Evolutionary conservation across 305 asterid genomes (phyloP).

Genomic region (Fraxinus xanthoxyloides): DNA sequence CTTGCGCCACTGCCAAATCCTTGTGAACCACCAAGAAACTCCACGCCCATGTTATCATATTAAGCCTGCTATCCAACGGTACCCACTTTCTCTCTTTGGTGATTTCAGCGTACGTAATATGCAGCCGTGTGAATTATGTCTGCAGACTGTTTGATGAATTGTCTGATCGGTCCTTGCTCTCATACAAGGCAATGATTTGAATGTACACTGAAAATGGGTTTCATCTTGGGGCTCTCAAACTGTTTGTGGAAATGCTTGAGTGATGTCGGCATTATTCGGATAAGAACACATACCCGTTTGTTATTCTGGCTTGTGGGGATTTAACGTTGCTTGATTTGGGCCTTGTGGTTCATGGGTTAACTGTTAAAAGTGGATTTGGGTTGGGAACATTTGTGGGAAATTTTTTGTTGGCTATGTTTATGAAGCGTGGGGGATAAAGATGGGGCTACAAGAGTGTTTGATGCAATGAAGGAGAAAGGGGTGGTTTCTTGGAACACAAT

Average conservation of each 20-base stretch:
- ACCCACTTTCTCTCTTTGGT: slow-evolving; percentile 60
- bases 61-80: slow-evolving; percentile 47
- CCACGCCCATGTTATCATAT: slow-evolving; percentile 56
- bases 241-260: slow-evolving; percentile 62
- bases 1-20: slow-evolving; percentile 38
- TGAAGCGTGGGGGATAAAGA: slow-evolving; percentile 69
- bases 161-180: slow-evolving; percentile 49
- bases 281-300: slow-evolving; percentile 65
- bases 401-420: slow-evolving; percentile 79
- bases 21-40: slow-evolving; percentile 52
- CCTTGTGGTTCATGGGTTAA: slow-evolving; percentile 56
- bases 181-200: slow-evolving; percentile 66
- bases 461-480: slow-evolving; percentile 45
- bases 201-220: slow-evolving; percentile 54
- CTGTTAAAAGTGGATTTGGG: slow-evolving; percentile 48
- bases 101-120: slow-evolving; percentile 47
- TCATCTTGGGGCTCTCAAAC: slow-evolving; percentile 49
- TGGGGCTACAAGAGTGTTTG: slow-evolving; percentile 61
- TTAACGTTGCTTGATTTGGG: slow-evolving; percentile 58
- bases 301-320: slow-evolving; percentile 66
- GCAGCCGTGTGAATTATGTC: slow-evolving; percentile 47
- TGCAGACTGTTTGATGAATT: slow-evolving; percentile 54
- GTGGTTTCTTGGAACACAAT: slow-evolving; percentile 87
- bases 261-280: slow-evolving; percentile 43
- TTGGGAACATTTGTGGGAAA: slow-evolving; percentile 62